Conservation (phyloP, 176 grass and related monocot genomes). For the Melocanna baccifera region DNA sequence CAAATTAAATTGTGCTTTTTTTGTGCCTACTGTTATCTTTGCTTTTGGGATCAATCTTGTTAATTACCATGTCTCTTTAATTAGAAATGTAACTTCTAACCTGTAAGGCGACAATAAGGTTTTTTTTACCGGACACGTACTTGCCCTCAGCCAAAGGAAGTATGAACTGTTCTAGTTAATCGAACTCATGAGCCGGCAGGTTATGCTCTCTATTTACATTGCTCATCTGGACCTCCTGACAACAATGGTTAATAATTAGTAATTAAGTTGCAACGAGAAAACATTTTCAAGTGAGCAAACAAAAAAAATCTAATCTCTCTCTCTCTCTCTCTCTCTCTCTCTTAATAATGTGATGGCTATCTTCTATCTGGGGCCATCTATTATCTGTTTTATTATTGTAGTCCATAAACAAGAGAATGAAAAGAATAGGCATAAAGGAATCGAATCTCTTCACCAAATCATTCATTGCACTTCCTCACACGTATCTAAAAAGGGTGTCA, state of each 20-base stretch:
- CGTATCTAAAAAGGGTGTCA: constrained; percentile 21
- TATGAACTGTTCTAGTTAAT: too few species aligned
- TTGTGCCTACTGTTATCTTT: background rate
- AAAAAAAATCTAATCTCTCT: background rate
- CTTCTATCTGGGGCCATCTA: background rate
- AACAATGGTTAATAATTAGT: background rate
- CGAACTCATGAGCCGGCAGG: too few species aligned
- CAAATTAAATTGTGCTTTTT: background rate
- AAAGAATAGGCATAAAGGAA: background rate
- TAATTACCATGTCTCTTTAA: background rate
- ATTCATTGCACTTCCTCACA: constrained; percentile 23
- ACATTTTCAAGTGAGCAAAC: background rate
- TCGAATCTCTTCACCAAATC: constrained; percentile 5
- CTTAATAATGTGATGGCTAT: background rate
- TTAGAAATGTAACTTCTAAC: background rate
- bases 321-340: background rate
- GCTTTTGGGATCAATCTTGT: background rate
- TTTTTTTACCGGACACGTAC: too few species aligned
- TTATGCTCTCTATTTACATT: too few species aligned
- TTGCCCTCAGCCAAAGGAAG: too few species aligned
- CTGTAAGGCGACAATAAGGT: background rate
- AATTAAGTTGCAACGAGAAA: background rate
- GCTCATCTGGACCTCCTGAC: too few species aligned
- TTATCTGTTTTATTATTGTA: background rate
- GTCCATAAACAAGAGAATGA: background rate